These are phyloP conservation scores for Colletotrichum spaethianum DNA, from an alignment of 2,329 filamentous ascomycete species.

Conservation along the genomic window DNA sequence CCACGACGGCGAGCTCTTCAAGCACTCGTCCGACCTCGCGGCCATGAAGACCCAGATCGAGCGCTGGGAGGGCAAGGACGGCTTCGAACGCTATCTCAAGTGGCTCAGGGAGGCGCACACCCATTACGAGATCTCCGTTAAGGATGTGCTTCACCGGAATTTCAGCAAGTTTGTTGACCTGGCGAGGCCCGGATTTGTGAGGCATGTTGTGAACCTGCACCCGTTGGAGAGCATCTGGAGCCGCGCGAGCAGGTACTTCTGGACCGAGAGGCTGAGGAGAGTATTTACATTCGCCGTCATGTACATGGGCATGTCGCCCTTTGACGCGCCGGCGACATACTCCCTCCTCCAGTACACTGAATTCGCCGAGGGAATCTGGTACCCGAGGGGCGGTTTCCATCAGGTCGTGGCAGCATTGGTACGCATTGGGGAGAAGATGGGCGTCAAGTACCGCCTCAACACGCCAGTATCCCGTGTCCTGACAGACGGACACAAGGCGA, in stretches of 20 bases:
- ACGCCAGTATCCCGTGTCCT: slow-evolving; percentile 70
- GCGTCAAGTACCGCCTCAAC: slow-evolving; percentile 74
- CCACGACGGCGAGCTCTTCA: slow-evolving; percentile 74
- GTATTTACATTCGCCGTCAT: slow-evolving; percentile 86
- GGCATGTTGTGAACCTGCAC: slow-evolving; percentile 73
- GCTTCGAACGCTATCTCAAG: slow-evolving; percentile 77
- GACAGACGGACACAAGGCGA: slow-evolving; percentile 67
- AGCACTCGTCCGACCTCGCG: slow-evolving; percentile 77
- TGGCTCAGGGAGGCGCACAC: slow-evolving; percentile 77
- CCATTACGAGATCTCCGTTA: slow-evolving; percentile 78
- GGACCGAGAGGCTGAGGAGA: slow-evolving; percentile 76
- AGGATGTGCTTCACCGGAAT: slow-evolving; percentile 77
- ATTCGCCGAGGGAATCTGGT: slow-evolving; percentile 83
- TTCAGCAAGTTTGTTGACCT: slow-evolving; percentile 74
- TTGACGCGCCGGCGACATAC: slow-evolving; percentile 82
- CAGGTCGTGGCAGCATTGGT: slow-evolving; percentile 75
- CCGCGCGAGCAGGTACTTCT: slow-evolving; percentile 77
- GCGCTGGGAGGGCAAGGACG: slow-evolving; percentile 79
- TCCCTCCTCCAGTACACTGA: slow-evolving; percentile 82
- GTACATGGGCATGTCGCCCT: slow-evolving; percentile 88
- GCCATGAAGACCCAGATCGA: slow-evolving; percentile 81
- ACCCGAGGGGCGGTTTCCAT: slow-evolving; percentile 80
- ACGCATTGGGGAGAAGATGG: slow-evolving; percentile 71
- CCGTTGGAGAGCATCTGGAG: slow-evolving; percentile 80
- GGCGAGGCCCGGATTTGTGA: slow-evolving; percentile 70